Conservation (phyloP, 768 basidiomycete genomes). For the Rhizopogon vesiculosus region DNA sequence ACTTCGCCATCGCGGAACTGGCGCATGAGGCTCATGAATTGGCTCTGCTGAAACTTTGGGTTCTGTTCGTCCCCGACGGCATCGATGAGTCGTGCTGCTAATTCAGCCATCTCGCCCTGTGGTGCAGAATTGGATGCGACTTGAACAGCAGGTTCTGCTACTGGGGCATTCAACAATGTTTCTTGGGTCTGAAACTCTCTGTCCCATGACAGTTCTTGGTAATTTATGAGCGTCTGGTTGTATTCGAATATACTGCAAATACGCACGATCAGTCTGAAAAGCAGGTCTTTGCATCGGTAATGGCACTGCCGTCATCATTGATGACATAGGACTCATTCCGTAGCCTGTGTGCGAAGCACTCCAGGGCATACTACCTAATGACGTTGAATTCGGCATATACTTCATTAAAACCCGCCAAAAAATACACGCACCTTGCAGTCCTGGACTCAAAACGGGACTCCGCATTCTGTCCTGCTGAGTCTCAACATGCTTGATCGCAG, state of each 20-base stretch:
- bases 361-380: conserved; percentile 37
- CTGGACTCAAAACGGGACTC: not conserved
- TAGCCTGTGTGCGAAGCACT: conserved; percentile 31
- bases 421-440: conserved; percentile 14
- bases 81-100: conserved; percentile 74
- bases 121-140: conserved; percentile 5
- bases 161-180: conserved; percentile 24
- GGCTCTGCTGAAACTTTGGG: conserved; percentile 81
- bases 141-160: not conserved
- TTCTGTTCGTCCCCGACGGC: conserved; percentile 73
- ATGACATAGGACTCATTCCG: conserved; percentile 35
- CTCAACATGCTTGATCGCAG: conserved; percentile 7
- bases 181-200: conserved; percentile 61
- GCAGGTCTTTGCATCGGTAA: conserved; percentile 18
- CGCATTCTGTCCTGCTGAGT: conserved; percentile 10
- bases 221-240: not conserved
- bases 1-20: conserved; percentile 77
- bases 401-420: not conserved
- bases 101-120: conserved; percentile 69
- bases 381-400: not conserved
- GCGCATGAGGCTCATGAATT: conserved; percentile 83
- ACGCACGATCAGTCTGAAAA: conserved; percentile 41
- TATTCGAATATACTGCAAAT: not conserved
- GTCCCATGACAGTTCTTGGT: conserved; percentile 46
- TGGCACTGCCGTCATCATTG: conserved; percentile 17